Evolutionary conservation across 192 early-diverging fungal genomes (phyloP).

Genomic region (Jimgerdemannia lactiflua): DNA sequence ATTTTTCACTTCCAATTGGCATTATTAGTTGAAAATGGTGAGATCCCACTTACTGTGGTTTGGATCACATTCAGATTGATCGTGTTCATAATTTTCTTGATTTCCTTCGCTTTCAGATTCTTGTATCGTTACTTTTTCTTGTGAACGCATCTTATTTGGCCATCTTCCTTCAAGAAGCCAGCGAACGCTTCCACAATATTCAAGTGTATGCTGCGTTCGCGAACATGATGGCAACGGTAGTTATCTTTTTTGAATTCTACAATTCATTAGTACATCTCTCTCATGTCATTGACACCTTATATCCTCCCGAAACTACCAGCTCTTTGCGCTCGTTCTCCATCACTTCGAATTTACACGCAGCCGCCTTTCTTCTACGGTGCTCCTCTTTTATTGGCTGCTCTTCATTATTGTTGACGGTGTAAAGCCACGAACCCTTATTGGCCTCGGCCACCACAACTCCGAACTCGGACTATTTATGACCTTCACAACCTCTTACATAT

Average conservation of each 20-base stretch:
- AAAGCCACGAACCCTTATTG: conserved; percentile 39
- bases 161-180: background rate
- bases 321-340: conserved; percentile 24
- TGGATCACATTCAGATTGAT: too few species aligned
- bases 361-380: conserved; percentile 43
- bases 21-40: conserved; percentile 35
- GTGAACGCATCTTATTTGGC: conserved; percentile 7
- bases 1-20: conserved; percentile 26
- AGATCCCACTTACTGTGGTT: background rate
- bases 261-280: too few species aligned
- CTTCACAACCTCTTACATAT: conserved; percentile 16
- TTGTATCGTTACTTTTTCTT: conserved; percentile 13
- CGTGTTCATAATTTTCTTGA: too few species aligned
- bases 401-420: conserved; percentile 26
- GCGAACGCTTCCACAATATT: background rate
- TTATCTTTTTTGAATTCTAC: background rate
- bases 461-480: conserved; percentile 26
- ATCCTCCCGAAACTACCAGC: conserved; percentile 11
- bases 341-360: conserved; percentile 29
- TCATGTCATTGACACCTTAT: too few species aligned
- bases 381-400: conserved; percentile 63
- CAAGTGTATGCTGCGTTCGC: background rate
- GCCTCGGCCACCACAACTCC: conserved; percentile 6
- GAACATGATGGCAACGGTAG: background rate
- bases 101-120: conserved; percentile 12